These are phyloP conservation scores for Ceratocystis cubensis DNA, from an alignment of 2,329 filamentous ascomycete species.

Conservation along the genomic window DNA sequence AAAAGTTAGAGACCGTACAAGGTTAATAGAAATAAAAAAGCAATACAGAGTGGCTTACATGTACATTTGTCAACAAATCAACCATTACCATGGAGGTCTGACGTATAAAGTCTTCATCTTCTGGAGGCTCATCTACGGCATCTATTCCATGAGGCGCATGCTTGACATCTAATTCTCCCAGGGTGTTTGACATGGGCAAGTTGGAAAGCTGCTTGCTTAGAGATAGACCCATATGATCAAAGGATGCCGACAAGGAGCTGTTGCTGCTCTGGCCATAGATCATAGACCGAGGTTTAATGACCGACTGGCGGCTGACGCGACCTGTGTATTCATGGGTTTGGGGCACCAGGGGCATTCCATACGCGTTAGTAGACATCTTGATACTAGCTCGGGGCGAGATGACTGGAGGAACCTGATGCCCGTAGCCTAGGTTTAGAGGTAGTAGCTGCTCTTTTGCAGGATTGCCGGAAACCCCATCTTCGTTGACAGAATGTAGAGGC, in stretches of 20 bases:
- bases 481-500: not conserved
- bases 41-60: slow-evolving; percentile 23
- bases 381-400: not conserved
- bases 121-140: not conserved
- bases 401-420: not conserved
- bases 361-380: slow-evolving; percentile 8
- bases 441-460: not conserved
- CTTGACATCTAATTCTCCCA: not conserved
- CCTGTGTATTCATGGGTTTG: slow-evolving; percentile 10
- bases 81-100: slow-evolving; percentile 11
- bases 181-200: not conserved
- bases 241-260: not conserved
- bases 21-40: slow-evolving; percentile 17
- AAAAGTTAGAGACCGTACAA: not conserved
- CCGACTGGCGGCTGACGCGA: not conserved
- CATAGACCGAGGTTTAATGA: not conserved
- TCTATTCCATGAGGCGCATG: not conserved
- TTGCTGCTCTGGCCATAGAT: slow-evolving; percentile 7
- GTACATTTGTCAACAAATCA: slow-evolving; percentile 15
- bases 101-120: slow-evolving; percentile 5
- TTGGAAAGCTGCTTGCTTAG: not conserved
- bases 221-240: not conserved
- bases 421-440: not conserved
- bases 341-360: slow-evolving; percentile 8
- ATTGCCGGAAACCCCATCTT: not conserved